phyloP scores from a whole-genome alignment of 116 monocot genomes.

The Iris pallida region DNA sequence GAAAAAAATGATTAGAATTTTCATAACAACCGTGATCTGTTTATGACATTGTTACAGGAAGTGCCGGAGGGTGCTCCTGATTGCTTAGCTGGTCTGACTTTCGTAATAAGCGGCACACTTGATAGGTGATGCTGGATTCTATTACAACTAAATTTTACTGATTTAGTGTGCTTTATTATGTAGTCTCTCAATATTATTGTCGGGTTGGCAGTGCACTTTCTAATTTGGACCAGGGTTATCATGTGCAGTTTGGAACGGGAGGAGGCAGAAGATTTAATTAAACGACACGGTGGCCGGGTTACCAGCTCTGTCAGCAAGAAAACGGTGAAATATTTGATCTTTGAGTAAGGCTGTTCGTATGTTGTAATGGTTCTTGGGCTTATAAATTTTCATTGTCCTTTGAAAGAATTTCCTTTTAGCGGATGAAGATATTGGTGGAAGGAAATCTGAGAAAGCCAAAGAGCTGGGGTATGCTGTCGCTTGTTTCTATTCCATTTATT shows the following conservation, averaged over 20 bases:
- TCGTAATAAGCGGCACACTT: slow-evolving; percentile 97
- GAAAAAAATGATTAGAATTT: background rate
- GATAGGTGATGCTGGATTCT: slow-evolving; percentile 56
- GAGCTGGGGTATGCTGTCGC: slow-evolving; percentile 61
- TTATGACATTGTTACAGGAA: slow-evolving; percentile 44
- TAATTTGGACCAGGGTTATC: slow-evolving; percentile 2
- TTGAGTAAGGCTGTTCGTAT: background rate
- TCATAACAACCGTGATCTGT: background rate
- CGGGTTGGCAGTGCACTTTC: background rate
- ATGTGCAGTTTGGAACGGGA: slow-evolving; percentile 82
- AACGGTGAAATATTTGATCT: slow-evolving; percentile 45
- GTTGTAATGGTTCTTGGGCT: slow-evolving; percentile 8
- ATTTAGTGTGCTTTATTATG: background rate
- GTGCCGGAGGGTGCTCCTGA: slow-evolving; percentile 86
- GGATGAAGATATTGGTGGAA: slow-evolving; percentile 97
- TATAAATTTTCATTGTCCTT: background rate
- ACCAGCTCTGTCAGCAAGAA: slow-evolving; percentile 96
- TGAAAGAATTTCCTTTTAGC: slow-evolving; percentile 77
- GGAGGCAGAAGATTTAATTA: slow-evolving; percentile 91
- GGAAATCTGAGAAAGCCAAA: slow-evolving; percentile 80
- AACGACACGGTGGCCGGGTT: slow-evolving; percentile 86
- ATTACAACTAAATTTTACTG: background rate
- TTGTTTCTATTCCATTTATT: background rate
- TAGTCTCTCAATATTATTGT: background rate
- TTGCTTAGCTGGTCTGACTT: slow-evolving; percentile 81